Conservation (phyloP, 805 yeast species). For the Wickerhamiella lipophila region DNA sequence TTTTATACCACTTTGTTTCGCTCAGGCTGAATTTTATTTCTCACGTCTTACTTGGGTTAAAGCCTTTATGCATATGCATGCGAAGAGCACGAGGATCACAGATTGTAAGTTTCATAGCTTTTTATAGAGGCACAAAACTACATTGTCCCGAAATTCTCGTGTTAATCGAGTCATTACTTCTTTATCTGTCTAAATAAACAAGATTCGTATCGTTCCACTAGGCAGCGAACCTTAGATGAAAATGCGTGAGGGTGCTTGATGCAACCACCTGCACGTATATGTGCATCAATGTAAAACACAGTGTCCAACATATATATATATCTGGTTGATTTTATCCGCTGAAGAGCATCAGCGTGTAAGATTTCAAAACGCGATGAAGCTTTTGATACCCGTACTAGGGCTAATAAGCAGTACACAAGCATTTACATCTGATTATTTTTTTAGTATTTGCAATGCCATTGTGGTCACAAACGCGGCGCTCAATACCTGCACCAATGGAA, state of each 20-base stretch:
- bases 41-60: not conserved
- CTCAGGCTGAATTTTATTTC: too few relatives aligned
- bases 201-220: not conserved
- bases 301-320: not conserved
- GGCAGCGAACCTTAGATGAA: not conserved
- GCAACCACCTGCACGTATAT: not conserved
- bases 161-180: not conserved
- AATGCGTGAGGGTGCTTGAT: conserved; percentile 1
- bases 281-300: not conserved
- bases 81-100: not conserved
- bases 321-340: not conserved
- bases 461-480: conserved; percentile 6
- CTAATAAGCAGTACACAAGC: conserved; percentile 4
- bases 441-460: conserved; percentile 9
- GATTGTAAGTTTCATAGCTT: not conserved
- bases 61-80: not conserved
- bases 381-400: conserved; percentile 1
- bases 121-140: not conserved
- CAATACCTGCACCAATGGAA: conserved; percentile 5
- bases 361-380: not conserved
- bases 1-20: too few relatives aligned
- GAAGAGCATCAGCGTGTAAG: not conserved
- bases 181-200: not conserved
- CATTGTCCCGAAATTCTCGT: not conserved
- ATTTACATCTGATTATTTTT: conserved; percentile 12